These are phyloP conservation scores for Narthecium ossifragum DNA, from an alignment of 106 monocot species.

Conservation along the genomic window DNA sequence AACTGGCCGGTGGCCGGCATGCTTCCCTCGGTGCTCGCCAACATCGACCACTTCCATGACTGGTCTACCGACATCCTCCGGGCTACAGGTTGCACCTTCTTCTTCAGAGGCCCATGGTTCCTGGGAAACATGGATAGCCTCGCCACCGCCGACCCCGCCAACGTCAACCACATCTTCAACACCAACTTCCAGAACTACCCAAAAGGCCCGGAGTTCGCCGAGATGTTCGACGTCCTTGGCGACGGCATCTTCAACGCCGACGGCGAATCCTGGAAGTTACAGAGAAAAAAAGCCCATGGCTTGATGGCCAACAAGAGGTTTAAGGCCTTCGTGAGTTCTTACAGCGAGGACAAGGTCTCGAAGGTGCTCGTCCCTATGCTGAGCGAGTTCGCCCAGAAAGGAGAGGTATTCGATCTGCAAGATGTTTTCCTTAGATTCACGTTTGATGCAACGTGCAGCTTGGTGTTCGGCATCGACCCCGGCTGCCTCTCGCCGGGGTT, in stretches of 20 bases:
- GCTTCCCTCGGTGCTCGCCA: background rate
- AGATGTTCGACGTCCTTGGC: conserved; percentile 47
- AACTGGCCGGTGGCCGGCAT: conserved; percentile 12
- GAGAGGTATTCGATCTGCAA: conserved; percentile 20
- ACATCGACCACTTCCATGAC: background rate
- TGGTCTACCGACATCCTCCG: background rate
- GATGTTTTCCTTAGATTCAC: conserved; percentile 43
- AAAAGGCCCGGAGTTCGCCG: conserved; percentile 34
- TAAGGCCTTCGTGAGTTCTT: conserved; percentile 4
- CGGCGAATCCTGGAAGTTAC: conserved; percentile 29
- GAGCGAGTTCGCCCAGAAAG: background rate
- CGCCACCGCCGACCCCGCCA: conserved; percentile 30
- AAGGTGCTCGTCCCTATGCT: conserved; percentile 28
- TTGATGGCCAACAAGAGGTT: conserved; percentile 20
- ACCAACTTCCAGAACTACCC: conserved; percentile 39
- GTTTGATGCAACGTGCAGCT: conserved; percentile 21
- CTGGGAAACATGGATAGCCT: conserved; percentile 3
- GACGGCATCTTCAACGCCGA: conserved; percentile 44
- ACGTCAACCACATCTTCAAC: conserved; percentile 43
- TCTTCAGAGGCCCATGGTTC: conserved; percentile 4
- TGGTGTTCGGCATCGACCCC: conserved; percentile 37
- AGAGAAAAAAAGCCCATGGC: conserved; percentile 25
- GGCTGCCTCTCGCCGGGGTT: conserved; percentile 22
- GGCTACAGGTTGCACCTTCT: background rate
- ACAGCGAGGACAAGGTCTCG: conserved; percentile 31